Conservation (phyloP, 2,329 filamentous ascomycete species). For the Alternaria brassicicola region DNA sequence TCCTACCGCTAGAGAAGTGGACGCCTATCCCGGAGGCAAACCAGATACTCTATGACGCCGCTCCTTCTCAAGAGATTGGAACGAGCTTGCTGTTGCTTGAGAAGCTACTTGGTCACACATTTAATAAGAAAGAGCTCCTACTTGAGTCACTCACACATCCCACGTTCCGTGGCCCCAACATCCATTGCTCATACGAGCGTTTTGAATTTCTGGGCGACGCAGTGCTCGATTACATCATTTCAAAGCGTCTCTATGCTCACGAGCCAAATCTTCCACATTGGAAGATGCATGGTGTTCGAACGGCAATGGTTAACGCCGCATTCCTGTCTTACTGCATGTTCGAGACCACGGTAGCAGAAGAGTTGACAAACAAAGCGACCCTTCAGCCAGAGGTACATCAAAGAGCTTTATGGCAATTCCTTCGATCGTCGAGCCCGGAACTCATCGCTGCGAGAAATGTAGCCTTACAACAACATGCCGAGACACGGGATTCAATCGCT, state of each 20-base stretch:
- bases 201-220: constrained; percentile 90
- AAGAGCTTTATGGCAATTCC: constrained; percentile 69
- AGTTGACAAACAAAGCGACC: constrained; percentile 41
- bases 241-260: constrained; percentile 64
- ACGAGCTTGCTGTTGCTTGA: constrained; percentile 58
- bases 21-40: constrained; percentile 30
- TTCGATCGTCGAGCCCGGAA: constrained; percentile 63
- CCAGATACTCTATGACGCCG: constrained; percentile 33
- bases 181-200: constrained; percentile 67
- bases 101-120: constrained; percentile 71
- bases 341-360: constrained; percentile 55
- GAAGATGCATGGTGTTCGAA: constrained; percentile 77
- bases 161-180: constrained; percentile 57
- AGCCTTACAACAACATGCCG: constrained; percentile 55
- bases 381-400: constrained; percentile 34
- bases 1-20: constrained; percentile 67
- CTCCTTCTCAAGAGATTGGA: constrained; percentile 15
- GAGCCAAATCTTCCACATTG: constrained; percentile 57
- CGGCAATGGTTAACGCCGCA: constrained; percentile 78
- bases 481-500: constrained; percentile 58
- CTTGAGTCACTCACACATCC: constrained; percentile 82
- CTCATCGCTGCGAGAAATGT: constrained; percentile 57
- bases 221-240: constrained; percentile 78
- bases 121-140: constrained; percentile 69
- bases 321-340: constrained; percentile 80